Evolutionary conservation across 164 flowering plant genomes (phyloP), one percentile per base, ranked within the genome.

Genomic region (Liquidambar formosana): DNA sequence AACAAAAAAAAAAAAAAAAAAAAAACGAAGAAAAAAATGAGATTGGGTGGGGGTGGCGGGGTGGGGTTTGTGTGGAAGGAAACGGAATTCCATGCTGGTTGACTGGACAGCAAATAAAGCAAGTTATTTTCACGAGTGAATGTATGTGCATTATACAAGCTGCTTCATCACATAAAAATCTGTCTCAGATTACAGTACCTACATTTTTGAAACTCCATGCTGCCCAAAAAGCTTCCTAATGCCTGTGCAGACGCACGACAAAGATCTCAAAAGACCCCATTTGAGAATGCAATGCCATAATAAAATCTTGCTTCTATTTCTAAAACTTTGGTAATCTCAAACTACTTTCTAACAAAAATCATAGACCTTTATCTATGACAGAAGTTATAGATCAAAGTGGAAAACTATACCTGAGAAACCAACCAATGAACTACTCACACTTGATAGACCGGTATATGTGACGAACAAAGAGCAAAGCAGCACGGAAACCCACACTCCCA

Each of bases 381-480:
- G 19, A 14, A 8, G 15, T 14, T 19, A 19, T 16, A 19, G 57
- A 52, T 19, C 16, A 52, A 52, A n/a, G 8, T n/a, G 19, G 57
- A 52, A 52, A 10, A 52, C 8, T 52, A 14, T 46, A 0, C 49
- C 49, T 46, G 49, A 16, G 15, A 46, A 12, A 46, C 62, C 57
- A 22, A 64, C 25, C 4, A 9, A 63, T 38, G n/a, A n/a, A 13
- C 65, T 73, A 79, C 68, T 79, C 82, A 45, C 82, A 79, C 65
- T 76, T 79, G 77, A 79, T 79, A 0, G 82, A 79, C 45, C 77
- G 49, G 57, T 79, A n/a, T n/a, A n/a, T n/a, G n/a, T n/a, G n/a
- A n/a, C n/a, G n/a, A n/a, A n/a, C n/a, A n/a, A n/a, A n/a, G 61
- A 80, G 52, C 69, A 80, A n/a, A 0, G 83, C 66, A 6, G 80